These are phyloP conservation scores for Brettanomyces naardenensis DNA, from an alignment of 805 yeast species.

Conservation along the genomic window DNA sequence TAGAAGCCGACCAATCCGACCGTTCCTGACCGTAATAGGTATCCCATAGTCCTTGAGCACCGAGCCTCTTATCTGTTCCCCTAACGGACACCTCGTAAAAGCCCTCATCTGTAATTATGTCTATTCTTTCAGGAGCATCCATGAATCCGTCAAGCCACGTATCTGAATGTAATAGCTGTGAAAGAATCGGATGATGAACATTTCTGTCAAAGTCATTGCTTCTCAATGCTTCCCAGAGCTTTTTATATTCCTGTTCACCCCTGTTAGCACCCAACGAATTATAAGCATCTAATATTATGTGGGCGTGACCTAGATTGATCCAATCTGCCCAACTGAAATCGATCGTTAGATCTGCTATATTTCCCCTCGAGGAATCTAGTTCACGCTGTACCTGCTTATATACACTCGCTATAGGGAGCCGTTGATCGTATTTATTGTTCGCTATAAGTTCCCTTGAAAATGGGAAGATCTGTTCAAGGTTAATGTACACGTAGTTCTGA, in stretches of 20 bases:
- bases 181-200: background rate
- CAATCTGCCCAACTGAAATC: slow-evolving; percentile 6
- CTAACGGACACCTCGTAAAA: slow-evolving; percentile 1
- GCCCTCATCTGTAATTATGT: background rate
- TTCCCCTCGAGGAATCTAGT: background rate
- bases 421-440: slow-evolving; percentile 2
- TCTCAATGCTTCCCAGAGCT: slow-evolving; percentile 2
- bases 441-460: background rate
- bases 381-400: background rate
- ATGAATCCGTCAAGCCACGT: slow-evolving; percentile 2
- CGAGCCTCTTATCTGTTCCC: slow-evolving; percentile 1
- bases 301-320: slow-evolving; percentile 2
- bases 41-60: slow-evolving; percentile 4
- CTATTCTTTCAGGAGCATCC: slow-evolving; percentile 4
- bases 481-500: background rate
- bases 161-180: slow-evolving; percentile 2
- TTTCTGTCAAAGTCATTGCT: slow-evolving; percentile 1
- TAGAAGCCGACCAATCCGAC: background rate
- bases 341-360: background rate
- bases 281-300: slow-evolving; percentile 1
- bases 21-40: background rate
- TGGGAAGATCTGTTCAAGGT: slow-evolving; percentile 1
- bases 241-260: background rate
- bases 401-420: slow-evolving; percentile 1
- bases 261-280: background rate